Base-by-base conservation (phyloP, 805 yeast species). In the Candida quercuum region DNA sequence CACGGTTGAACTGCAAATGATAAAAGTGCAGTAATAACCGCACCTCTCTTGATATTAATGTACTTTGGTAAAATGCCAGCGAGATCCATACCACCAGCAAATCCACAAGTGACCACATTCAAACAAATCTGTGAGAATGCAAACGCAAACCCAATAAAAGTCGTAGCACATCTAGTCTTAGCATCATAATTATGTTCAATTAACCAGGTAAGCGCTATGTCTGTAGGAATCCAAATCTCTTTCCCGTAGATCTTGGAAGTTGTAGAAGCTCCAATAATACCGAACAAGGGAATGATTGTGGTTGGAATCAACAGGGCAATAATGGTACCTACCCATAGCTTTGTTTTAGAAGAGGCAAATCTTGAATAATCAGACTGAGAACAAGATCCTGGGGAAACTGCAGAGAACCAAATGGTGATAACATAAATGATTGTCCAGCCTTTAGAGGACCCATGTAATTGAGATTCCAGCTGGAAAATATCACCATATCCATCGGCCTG, bases 251-350 rank as follows among this genome's bases (percentile, higher is more conserved):
- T 42, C 30, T 56, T 53, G 27, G 52, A 42, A 17, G 63, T 56
- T 10, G 67, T 58, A 12, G 70, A 64, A 1, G 71, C 69, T 21
- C 69, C 64, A 33, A 67, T 51, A 31, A 69, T 54, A 44, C 72
- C 71, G 49, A 66, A 62, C 10, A 68, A 49, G 3, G 73, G 73
- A 21, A 69, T 63, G 26, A 68, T 38, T 16, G 70, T 62, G 2
- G 72, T 61, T 32, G 66, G 66, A 22, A 61, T 48, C 35, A 60
- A 47, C 23, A 61, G 45, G 3, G 61, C 66, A 32, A 42, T 17
- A 10, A 40, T 45, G 2, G 48, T 44, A 20, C 57, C 57, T 5
- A 32, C 9, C 40, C 44, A 51, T 15, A 59, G 41, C 24, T 41
- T 48, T 13, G 35, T 42, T 16, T 47, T 52, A 28, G 61, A 58